Percentiles rank a stretch among this genome's conserved stretches.
phyloP scores from a whole-genome alignment of 805 yeast genomes.

The Lipomyces orientalis region DNA sequence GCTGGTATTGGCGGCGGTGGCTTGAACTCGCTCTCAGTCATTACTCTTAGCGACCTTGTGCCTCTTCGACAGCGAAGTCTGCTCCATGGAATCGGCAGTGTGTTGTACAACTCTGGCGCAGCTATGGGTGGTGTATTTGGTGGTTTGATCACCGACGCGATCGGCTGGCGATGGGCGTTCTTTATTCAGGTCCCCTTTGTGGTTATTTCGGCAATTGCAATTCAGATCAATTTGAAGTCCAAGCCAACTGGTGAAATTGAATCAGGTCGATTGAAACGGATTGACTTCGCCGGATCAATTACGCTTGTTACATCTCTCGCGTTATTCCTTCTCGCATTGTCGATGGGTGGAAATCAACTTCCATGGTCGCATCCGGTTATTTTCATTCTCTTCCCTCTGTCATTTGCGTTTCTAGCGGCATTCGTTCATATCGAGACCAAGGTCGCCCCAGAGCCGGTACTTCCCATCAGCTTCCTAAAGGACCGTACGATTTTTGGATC shows the following conservation, averaged over 20 bases:
- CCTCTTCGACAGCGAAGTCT: slow-evolving; percentile 77
- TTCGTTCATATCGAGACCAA: slow-evolving; percentile 61
- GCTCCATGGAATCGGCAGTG: slow-evolving; percentile 81
- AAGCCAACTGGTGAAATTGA: slow-evolving; percentile 44
- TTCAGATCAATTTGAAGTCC: slow-evolving; percentile 38
- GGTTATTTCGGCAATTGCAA: slow-evolving; percentile 48
- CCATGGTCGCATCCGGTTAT: slow-evolving; percentile 55
- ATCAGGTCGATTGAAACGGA: slow-evolving; percentile 57
- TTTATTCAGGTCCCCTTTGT: slow-evolving; percentile 50
- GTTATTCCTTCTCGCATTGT: slow-evolving; percentile 65
- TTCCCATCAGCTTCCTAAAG: slow-evolving; percentile 64
- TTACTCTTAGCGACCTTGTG: slow-evolving; percentile 76
- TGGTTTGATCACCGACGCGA: slow-evolving; percentile 57
- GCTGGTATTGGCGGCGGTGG: slow-evolving; percentile 96
- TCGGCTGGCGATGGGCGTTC: slow-evolving; percentile 68
- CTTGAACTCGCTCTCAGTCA: slow-evolving; percentile 73
- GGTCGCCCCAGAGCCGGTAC: slow-evolving; percentile 66
- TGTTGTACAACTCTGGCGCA: slow-evolving; percentile 78
- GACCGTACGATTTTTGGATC: slow-evolving; percentile 68
- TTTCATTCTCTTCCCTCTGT: slow-evolving; percentile 44
- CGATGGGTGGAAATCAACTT: slow-evolving; percentile 66
- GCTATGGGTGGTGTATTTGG: slow-evolving; percentile 67
- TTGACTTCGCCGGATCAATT: slow-evolving; percentile 71
- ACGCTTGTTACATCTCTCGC: slow-evolving; percentile 64
- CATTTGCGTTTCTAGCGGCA: slow-evolving; percentile 45